Base-by-base conservation (phyloP, 257 asterid genomes). In the Henckelia pumila region DNA sequence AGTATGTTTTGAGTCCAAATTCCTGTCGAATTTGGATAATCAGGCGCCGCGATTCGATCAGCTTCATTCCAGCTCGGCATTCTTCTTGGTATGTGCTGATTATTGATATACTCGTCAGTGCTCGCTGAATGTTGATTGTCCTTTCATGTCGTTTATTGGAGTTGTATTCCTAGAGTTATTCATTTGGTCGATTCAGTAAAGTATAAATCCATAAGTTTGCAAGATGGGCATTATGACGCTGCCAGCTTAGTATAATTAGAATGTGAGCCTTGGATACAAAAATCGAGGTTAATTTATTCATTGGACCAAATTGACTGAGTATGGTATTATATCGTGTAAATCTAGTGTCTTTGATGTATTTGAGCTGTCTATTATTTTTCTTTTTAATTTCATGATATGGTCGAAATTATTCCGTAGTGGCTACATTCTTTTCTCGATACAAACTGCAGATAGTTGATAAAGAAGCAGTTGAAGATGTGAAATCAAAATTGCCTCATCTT, bases 391-490 rank as follows among this genome's bases (percentile, higher is more conserved):
- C 65, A 63, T 52, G 21, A 35, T 33, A 33, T 26, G 53, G 67
- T 33, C 63, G 53, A 50, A 8, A 5, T n/a, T 61, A 22, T 59
- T 71, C n/a, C 47, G 59, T 19, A 21, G 19, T 35, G n/a, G n/a
- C n/a, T n/a, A 56, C 56, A 67, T 69, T 24, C 23, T 71, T 77
- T 24, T 6, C 56, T 64, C 19, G 20, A 35, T 57, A 63, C 61
- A 75, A 71, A 20, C 58, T 76, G 67, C 84, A 94, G 99, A 91
- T 94, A 75, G 78, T 94, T 74, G 96, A 94, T 67, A 94, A 85
- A 76, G 99, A 94, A 80, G 89, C 96, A 20, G 96, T 94, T 24
- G 91, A 87, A 71, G 91, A 85, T 70, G 97, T 91, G 71, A 47
- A 47, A 47, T 47, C 53, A 47, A 47, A 16, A 47, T 16, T 47